These are phyloP conservation scores for Colletotrichum musicola DNA, from an alignment of 2,329 filamentous ascomycete genomes.

Conservation along the genomic window DNA sequence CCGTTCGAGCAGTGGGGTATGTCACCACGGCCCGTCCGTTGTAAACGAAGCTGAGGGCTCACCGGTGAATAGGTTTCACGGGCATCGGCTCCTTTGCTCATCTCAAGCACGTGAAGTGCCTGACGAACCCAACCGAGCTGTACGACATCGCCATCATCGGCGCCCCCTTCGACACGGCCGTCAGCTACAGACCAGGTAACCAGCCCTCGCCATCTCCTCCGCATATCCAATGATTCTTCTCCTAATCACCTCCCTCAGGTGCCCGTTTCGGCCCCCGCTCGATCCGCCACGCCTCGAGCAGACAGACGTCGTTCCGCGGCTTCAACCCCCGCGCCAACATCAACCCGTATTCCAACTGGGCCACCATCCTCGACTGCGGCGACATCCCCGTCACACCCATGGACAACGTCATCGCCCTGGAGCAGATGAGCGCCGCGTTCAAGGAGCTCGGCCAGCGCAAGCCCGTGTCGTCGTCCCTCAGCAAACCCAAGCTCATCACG, in stretches of 20 bases:
- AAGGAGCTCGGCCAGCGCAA: constrained; percentile 69
- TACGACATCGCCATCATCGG: constrained; percentile 82
- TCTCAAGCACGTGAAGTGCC: constrained; percentile 75
- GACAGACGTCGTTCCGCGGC: constrained; percentile 83
- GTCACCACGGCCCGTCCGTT: constrained; percentile 11
- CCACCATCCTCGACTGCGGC: constrained; percentile 86
- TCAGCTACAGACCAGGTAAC: constrained; percentile 76
- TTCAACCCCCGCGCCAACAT: constrained; percentile 84
- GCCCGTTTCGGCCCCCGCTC: constrained; percentile 89
- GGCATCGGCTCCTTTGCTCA: constrained; percentile 84
- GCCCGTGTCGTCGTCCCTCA: constrained; percentile 49
- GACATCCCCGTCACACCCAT: constrained; percentile 90
- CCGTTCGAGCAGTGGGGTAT: constrained; percentile 30
- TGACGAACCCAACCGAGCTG: constrained; percentile 71
- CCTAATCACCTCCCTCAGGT: constrained; percentile 51
- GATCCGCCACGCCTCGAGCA: constrained; percentile 85
- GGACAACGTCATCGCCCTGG: constrained; percentile 84
- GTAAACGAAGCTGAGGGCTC: constrained; percentile 51
- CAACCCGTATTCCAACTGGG: constrained; percentile 87
- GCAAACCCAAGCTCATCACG: constrained; percentile 71
- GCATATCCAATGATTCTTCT: background rate
- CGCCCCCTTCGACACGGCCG: constrained; percentile 80
- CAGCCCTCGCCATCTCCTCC: constrained; percentile 13
- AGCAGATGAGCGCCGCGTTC: constrained; percentile 88
- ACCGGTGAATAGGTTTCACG: constrained; percentile 66